These are phyloP conservation scores for Cladophialophora bantiana DNA, from an alignment of 2,329 filamentous ascomycete species.

Conservation along the genomic window DNA sequence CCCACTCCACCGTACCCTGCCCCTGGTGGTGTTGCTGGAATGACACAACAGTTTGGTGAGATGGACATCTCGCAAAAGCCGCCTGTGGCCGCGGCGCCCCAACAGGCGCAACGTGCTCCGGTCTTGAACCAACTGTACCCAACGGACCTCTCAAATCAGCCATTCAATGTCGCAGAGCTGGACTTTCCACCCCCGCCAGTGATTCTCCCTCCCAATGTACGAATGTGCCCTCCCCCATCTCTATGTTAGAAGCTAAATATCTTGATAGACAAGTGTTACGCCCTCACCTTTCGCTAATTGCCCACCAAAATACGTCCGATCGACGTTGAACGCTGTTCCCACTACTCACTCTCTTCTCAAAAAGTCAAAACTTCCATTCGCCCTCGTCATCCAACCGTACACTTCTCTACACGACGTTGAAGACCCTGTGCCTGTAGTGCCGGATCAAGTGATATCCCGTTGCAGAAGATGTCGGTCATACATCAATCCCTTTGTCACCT, in stretches of 20 bases:
- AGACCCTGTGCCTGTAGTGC: constrained; percentile 87
- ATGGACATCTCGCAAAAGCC: constrained; percentile 71
- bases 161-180: constrained; percentile 91
- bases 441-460: constrained; percentile 96
- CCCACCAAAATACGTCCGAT: constrained; percentile 90
- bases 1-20: constrained; percentile 71
- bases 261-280: constrained; percentile 78
- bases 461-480: constrained; percentile 96
- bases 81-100: constrained; percentile 55
- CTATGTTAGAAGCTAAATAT: constrained; percentile 49
- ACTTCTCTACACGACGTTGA: constrained; percentile 90
- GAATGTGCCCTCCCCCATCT: constrained; percentile 47
- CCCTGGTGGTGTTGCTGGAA: constrained; percentile 67
- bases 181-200: constrained; percentile 91
- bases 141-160: constrained; percentile 88
- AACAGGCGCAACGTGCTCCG: constrained; percentile 49
- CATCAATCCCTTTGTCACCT: constrained; percentile 96
- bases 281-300: constrained; percentile 91
- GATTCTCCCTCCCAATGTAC: constrained; percentile 87
- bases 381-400: constrained; percentile 95
- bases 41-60: constrained; percentile 82
- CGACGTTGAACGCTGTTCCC: constrained; percentile 91
- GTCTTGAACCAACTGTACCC: constrained; percentile 85
- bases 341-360: constrained; percentile 92
- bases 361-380: constrained; percentile 95